Evolutionary conservation across 192 early-diverging fungal species (phyloP), one percentile per base, ranked within the genome.

Genomic region (Rhizophagus sp.): DNA sequence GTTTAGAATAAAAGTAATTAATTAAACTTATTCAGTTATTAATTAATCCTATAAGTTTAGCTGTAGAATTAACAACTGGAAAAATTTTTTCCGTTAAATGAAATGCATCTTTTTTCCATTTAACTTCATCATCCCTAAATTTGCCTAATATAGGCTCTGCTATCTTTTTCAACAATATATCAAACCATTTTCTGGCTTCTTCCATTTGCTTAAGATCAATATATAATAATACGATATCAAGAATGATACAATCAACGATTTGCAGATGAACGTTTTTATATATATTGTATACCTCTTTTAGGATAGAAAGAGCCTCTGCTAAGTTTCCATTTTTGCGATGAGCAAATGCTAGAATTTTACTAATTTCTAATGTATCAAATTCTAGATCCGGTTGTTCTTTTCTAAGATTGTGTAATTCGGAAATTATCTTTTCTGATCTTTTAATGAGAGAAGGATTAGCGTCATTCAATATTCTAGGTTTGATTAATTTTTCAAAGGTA

Each of bases 361-460:
- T 41, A 4, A 41, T 1, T 34, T 33, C 3, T 6, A 74, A 22
- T 57, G 73, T 33, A 30, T 36, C 19, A 10, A 74, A 74, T 15
- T 74, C 47, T 57, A 74, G 22, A 10, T 74, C 73, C 0, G 33
- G 69, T 34, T 74, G 44, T 25, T 74, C 30, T 27, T 74, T 74
- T 27, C 73, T 50, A 13, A 74, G 10, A 7, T 0, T 11, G 10
- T 19, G 19, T 34, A 74, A 57, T 33, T 74, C 73, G 6, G 17
- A 9, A 34, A 61, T 0, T 11, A 61, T 25, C 11, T 61, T 10
- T 19, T 24, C 12, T 1, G 61, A n/a, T 27, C n/a, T 10, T 27
- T 74, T 57, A 19, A 19, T 25, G 52, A 25, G 73, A 39, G 73
- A 74, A 30, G 13, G 24, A 49, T 74, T 22, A 74, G 2, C 0